phyloP scores from a whole-genome alignment of 2,329 filamentous ascomycete species.

The Paracamarosporium sp. region DNA sequence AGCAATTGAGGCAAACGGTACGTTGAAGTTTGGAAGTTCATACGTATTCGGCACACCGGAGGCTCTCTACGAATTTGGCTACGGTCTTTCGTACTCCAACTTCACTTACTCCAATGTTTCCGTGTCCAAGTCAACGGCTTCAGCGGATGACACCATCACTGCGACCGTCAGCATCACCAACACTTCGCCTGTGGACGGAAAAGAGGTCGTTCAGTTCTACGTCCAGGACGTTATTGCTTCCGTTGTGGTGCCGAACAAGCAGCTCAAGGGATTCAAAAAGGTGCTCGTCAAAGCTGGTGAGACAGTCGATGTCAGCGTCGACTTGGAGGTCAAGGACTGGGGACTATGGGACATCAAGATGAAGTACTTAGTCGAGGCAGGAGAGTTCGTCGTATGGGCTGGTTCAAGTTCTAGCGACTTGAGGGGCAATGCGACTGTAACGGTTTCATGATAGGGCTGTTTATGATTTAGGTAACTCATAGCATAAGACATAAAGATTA shows the following conservation, averaged over 20 bases:
- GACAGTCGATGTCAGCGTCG: conserved; percentile 61
- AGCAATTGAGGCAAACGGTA: conserved; percentile 62
- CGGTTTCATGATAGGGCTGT: conserved; percentile 44
- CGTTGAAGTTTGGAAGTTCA: conserved; percentile 67
- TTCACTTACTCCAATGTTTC: conserved; percentile 66
- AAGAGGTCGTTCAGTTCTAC: conserved; percentile 74
- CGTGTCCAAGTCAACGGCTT: conserved; percentile 58
- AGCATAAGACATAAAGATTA: neutral
- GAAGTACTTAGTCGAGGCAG: conserved; percentile 77
- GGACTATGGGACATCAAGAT: conserved; percentile 66
- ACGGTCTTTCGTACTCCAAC: conserved; percentile 69
- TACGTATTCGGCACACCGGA: conserved; percentile 68
- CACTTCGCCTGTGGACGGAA: conserved; percentile 61
- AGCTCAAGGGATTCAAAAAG: conserved; percentile 73
- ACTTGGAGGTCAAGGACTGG: conserved; percentile 58
- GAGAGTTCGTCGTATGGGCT: conserved; percentile 68
- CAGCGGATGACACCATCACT: conserved; percentile 61
- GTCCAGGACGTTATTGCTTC: conserved; percentile 67
- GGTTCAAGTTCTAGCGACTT: conserved; percentile 66
- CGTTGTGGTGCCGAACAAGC: conserved; percentile 69
- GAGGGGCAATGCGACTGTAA: conserved; percentile 63
- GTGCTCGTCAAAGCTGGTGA: conserved; percentile 66
- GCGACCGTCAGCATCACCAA: conserved; percentile 70
- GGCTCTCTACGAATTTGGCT: conserved; percentile 71
- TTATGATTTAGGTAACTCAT: neutral